A percentile compares a stretch with the other conserved stretches of the same genome.
Conservation (phyloP, 257 asterid species). For the Hygrophila difformis region DNA sequence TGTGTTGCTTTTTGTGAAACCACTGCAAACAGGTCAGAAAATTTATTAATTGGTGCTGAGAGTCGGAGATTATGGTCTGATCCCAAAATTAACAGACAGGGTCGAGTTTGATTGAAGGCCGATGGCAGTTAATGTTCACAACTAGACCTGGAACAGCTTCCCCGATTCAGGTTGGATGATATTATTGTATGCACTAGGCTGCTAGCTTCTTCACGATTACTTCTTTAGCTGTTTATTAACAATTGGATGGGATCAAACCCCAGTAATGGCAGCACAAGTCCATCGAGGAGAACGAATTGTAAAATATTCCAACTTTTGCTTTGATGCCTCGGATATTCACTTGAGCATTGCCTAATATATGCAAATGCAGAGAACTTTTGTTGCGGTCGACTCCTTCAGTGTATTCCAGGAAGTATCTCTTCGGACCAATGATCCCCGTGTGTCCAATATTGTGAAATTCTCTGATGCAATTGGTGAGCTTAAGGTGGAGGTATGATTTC, state of each 20-base stretch:
- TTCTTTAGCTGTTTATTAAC: not conserved
- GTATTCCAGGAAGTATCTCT: constrained; percentile 89
- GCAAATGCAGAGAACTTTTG: constrained; percentile 74
- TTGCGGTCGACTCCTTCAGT: constrained; percentile 80
- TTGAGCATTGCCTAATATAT: too few relatives aligned
- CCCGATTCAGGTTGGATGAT: constrained; percentile 70
- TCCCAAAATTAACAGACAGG: constrained; percentile 44
- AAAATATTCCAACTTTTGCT: not conserved
- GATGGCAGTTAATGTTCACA: constrained; percentile 95
- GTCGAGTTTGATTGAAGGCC: constrained; percentile 80
- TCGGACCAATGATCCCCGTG: constrained; percentile 67
- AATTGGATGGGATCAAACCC: not conserved
- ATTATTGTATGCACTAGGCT: too few relatives aligned
- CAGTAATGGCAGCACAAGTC: not conserved
- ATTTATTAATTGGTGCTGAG: not conserved
- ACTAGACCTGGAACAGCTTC: constrained; percentile 94
- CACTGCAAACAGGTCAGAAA: not conserved
- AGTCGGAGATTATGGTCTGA: not conserved
- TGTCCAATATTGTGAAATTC: constrained; percentile 76
- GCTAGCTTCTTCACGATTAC: not conserved
- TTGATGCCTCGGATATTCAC: not conserved
- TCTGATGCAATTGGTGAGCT: constrained; percentile 74
- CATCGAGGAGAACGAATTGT: not conserved
- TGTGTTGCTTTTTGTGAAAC: too few relatives aligned
- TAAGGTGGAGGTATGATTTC: constrained; percentile 73